These are phyloP conservation scores for Corinectria fuckeliana DNA, from an alignment of 2,329 filamentous ascomycete species.

Conservation along the genomic window DNA sequence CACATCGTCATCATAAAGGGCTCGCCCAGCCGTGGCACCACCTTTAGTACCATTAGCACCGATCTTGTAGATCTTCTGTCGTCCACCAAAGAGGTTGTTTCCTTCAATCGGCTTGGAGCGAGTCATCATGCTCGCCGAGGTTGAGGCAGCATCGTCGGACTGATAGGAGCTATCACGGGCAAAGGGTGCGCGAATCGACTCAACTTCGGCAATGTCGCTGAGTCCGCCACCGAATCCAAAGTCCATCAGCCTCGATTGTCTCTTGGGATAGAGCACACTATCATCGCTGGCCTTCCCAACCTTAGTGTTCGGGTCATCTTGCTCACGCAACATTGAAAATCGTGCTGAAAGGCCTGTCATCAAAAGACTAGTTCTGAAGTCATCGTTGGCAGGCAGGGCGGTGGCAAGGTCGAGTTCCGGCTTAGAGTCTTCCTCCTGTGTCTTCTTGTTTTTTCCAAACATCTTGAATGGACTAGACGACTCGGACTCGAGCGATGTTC, in stretches of 20 bases:
- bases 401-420: conserved; percentile 73
- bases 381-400: conserved; percentile 81
- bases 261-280: conserved; percentile 84
- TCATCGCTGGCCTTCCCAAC: conserved; percentile 95
- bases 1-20: conserved; percentile 88
- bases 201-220: conserved; percentile 88
- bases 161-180: conserved; percentile 70
- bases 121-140: conserved; percentile 77
- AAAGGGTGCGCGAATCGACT: conserved; percentile 73
- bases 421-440: conserved; percentile 63
- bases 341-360: conserved; percentile 95
- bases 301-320: conserved; percentile 88
- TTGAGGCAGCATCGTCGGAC: conserved; percentile 74
- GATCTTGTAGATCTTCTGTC: conserved; percentile 95
- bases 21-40: conserved; percentile 68
- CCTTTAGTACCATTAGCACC: conserved; percentile 56
- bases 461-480: conserved; percentile 58
- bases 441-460: conserved; percentile 64
- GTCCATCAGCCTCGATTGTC: conserved; percentile 78
- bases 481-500: conserved; percentile 63
- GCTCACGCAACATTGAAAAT: conserved; percentile 96
- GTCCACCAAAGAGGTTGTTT: conserved; percentile 91
- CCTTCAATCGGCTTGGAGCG: conserved; percentile 84
- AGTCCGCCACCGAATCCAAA: conserved; percentile 68
- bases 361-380: conserved; percentile 93